Base-by-base conservation (phyloP, 345 rosid species). In the Geranium rotundifolium region DNA sequence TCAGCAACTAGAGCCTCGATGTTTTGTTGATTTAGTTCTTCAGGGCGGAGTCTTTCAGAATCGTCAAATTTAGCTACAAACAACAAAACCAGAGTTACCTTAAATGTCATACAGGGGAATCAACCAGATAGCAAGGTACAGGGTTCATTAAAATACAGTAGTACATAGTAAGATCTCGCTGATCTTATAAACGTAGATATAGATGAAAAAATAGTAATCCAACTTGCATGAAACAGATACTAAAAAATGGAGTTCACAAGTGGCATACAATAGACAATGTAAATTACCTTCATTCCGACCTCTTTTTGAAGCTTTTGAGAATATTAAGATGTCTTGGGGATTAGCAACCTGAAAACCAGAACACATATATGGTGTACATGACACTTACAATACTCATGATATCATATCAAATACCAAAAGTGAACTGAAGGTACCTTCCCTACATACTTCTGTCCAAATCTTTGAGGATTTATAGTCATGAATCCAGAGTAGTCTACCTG, bases 401-500 rank as follows among this genome's bases (percentile, higher is more conserved):
- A 50, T 50, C 30, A 63, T 14, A 50, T 19, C 39, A 23, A 54
- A 52, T 34, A 60, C 12, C 59, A 14, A 58, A 16, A 46, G 60
- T 5, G 65, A 66, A 17, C 18, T 19, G 64, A 55, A 59, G 65
- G 27, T 84, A 89, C 98, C 99, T 93, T 93, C 60, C 99, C 96
- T 58, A 93, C 99, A 80, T 84, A 93, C 72, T 93, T 93, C 74
- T 93, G 99, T 70, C 99, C 99, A 81, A 93, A 93, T 67, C 89
- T 83, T 73, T 93, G 99, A 74, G 99, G 96, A 84, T 93, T 93
- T 78, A 93, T 87, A 34, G 99, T 93, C 97, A 90, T 93, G 70
- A 87, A 93, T 62, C 96, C 99, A 46, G 99, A 90, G 81, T 93
- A 93, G 72, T 93, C 99, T 57, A 89, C 96, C 96, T 89, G 87